Conservation (phyloP, 208 protist species). For the Trypanosoma avium region DNA sequence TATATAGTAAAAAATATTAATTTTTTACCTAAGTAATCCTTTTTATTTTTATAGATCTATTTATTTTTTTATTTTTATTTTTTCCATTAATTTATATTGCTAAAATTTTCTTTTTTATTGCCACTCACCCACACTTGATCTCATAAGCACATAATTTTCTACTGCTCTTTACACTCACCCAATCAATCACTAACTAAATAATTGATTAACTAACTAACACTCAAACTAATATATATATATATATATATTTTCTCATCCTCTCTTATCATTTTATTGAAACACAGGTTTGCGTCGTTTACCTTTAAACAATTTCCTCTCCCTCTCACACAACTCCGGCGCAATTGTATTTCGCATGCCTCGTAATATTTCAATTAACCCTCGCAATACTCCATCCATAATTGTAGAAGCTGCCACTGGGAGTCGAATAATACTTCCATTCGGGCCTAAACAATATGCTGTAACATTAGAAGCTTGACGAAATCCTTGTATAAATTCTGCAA, state of each 20-base stretch:
- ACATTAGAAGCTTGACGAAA: constrained; percentile 23
- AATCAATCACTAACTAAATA: too few species aligned
- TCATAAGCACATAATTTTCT: too few species aligned
- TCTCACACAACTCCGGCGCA: constrained; percentile 15
- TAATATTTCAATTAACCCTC: constrained; percentile 21
- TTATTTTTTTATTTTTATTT: too few species aligned
- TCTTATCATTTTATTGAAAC: not conserved
- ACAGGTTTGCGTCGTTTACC: constrained; percentile 7
- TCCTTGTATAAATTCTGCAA: constrained; percentile 18
- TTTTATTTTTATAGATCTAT: too few species aligned
- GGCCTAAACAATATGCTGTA: constrained; percentile 19
- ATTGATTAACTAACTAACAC: too few species aligned
- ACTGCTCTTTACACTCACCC: too few species aligned
- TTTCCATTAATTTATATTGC: too few species aligned
- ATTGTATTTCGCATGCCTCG: constrained; percentile 23
- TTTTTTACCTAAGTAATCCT: too few species aligned
- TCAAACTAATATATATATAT: too few species aligned
- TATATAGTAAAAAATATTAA: too few species aligned
- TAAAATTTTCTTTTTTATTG: too few species aligned
- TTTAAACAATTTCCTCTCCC: constrained; percentile 30
- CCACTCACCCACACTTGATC: too few species aligned
- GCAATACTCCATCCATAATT: constrained; percentile 28
- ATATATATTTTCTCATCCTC: constrained; percentile 6
- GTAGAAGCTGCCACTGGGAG: constrained; percentile 15
- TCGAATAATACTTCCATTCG: constrained; percentile 17